phyloP scores from a whole-genome alignment of 192 early-diverging fungal species.

The Spizellomyces sp. region DNA sequence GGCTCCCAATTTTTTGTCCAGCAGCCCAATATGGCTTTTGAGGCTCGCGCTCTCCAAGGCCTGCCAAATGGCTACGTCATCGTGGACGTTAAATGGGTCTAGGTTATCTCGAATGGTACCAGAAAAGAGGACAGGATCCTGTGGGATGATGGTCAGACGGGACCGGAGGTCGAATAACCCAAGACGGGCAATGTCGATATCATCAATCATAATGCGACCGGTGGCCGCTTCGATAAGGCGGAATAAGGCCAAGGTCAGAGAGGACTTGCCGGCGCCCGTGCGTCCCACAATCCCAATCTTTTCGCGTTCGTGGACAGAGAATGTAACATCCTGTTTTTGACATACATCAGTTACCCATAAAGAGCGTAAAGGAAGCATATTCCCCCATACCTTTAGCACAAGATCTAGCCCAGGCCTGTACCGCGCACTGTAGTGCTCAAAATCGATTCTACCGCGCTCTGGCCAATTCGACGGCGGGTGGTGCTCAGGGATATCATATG shows the following conservation, averaged over 20 bases:
- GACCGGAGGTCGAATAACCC: slow-evolving; percentile 74
- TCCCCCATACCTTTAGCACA: slow-evolving; percentile 58
- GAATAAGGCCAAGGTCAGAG: slow-evolving; percentile 73
- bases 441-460: slow-evolving; percentile 69
- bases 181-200: slow-evolving; percentile 66
- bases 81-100: slow-evolving; percentile 51
- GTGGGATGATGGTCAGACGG: slow-evolving; percentile 80
- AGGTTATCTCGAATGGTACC: slow-evolving; percentile 63
- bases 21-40: slow-evolving; percentile 59
- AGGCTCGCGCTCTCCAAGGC: slow-evolving; percentile 66
- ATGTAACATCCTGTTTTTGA: slow-evolving; percentile 19
- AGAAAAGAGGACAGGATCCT: slow-evolving; percentile 66
- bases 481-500: slow-evolving; percentile 52
- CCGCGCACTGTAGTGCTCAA: slow-evolving; percentile 75
- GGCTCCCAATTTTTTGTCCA: slow-evolving; percentile 67
- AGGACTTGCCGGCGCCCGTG: slow-evolving; percentile 74
- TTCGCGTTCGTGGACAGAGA: slow-evolving; percentile 42
- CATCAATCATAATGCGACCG: slow-evolving; percentile 74
- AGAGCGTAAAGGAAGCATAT: neutral
- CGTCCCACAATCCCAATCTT: slow-evolving; percentile 61
- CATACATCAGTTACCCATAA: neutral
- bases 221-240: slow-evolving; percentile 74
- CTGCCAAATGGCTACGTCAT: slow-evolving; percentile 49
- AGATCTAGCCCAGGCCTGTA: slow-evolving; percentile 81
- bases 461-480: slow-evolving; percentile 65